Conservation (phyloP, 495 filamentous ascomycete species). For the Penicillium dipodomyicola region DNA sequence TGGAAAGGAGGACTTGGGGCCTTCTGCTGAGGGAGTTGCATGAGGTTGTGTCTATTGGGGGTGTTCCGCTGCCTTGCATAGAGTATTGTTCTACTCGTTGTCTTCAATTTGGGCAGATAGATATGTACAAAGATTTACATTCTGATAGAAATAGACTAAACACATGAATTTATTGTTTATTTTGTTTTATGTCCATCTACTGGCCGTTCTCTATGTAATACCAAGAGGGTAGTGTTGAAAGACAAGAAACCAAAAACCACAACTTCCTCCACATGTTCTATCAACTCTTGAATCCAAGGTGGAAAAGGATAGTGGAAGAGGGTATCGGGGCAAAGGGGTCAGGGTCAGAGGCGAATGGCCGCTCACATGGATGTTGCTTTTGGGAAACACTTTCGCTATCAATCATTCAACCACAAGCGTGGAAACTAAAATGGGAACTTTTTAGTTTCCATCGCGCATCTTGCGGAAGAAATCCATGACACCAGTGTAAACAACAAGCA, state of each 20-base stretch:
- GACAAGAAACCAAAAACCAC: constrained; percentile 9
- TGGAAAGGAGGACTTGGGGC: constrained; percentile 12
- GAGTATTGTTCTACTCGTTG: neutral
- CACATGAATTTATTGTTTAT: constrained; percentile 1
- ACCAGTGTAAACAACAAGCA: constrained; percentile 87
- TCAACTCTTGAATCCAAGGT: neutral
- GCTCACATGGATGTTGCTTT: constrained; percentile 11
- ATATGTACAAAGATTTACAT: neutral
- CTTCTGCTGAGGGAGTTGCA: neutral
- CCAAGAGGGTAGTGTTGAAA: constrained; percentile 3
- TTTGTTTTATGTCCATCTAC: constrained; percentile 11
- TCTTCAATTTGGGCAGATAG: too few relatives aligned
- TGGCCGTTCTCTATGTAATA: constrained; percentile 1
- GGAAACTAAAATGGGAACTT: neutral
- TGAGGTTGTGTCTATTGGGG: neutral
- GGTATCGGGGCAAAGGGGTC: constrained; percentile 9
- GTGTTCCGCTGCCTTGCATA: neutral
- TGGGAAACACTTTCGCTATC: constrained; percentile 9
- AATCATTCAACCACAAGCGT: constrained; percentile 2
- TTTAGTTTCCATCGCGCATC: constrained; percentile 39
- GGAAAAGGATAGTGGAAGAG: constrained; percentile 3
- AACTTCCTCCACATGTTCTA: constrained; percentile 5
- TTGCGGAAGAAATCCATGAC: constrained; percentile 88
- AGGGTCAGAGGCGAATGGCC: constrained; percentile 3
- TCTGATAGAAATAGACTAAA: neutral